These are phyloP conservation scores for Boletellus ananas DNA, from an alignment of 768 basidiomycete genomes.

Conservation along the genomic window DNA sequence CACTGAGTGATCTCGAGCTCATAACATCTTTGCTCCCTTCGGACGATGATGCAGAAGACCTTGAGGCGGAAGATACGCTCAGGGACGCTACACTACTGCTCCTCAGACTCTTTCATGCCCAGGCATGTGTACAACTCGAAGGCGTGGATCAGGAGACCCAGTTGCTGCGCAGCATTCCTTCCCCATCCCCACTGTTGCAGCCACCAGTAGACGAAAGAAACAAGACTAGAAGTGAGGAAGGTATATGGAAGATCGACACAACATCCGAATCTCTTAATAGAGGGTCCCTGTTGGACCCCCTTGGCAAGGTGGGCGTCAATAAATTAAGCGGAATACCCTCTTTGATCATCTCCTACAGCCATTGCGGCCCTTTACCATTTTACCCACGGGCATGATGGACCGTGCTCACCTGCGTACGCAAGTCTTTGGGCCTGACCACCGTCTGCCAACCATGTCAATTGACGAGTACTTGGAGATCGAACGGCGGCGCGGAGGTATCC, in stretches of 20 bases:
- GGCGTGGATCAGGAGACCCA: slow-evolving; percentile 70
- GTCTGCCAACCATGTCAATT: slow-evolving; percentile 91
- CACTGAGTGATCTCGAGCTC: slow-evolving; percentile 55
- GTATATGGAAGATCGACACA: slow-evolving; percentile 73
- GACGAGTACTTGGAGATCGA: slow-evolving; percentile 94
- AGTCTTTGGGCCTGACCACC: slow-evolving; percentile 81
- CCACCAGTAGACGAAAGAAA: slow-evolving; percentile 36
- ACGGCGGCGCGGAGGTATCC: slow-evolving; percentile 75
- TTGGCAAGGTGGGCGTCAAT: slow-evolving; percentile 59
- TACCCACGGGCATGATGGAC: slow-evolving; percentile 67
- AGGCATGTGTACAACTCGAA: slow-evolving; percentile 63
- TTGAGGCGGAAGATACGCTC: slow-evolving; percentile 59
- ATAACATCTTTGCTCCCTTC: slow-evolving; percentile 51
- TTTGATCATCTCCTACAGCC: slow-evolving; percentile 47
- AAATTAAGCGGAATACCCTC: not conserved
- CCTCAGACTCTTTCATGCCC: slow-evolving; percentile 67
- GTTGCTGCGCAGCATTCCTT: slow-evolving; percentile 52
- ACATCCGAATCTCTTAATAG: slow-evolving; percentile 42
- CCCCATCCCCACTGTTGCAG: slow-evolving; percentile 35
- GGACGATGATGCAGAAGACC: slow-evolving; percentile 44
- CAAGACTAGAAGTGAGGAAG: slow-evolving; percentile 43
- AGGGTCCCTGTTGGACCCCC: slow-evolving; percentile 67
- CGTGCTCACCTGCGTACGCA: slow-evolving; percentile 70
- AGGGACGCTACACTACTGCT: slow-evolving; percentile 69
- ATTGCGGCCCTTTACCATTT: slow-evolving; percentile 87